Evolutionary conservation across 192 early-diverging fungal species (phyloP), one percentile per base, ranked within the genome.

Genomic region (Chytriomyces sp.): DNA sequence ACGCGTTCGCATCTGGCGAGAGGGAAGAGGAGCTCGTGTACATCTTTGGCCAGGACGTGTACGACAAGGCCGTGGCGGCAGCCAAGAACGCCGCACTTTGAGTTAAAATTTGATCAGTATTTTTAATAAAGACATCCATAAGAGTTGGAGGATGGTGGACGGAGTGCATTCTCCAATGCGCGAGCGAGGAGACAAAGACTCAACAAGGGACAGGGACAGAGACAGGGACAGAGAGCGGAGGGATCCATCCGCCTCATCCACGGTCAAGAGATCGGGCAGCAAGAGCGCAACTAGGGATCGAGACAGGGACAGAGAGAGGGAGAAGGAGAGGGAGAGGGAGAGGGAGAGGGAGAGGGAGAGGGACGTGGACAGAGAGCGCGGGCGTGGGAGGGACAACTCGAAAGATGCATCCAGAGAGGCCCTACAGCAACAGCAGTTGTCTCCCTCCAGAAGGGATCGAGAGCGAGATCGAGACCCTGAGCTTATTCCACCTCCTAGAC

Each of bases 21-120:
- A 2, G 20, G 57, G 45, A 77, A 20, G 72, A 75, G 16, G 53
- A 79, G 50, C 50, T 79, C 13, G 73, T 79, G n/a, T 77, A 71
- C 28, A 79, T 79, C 45, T 79, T 79, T 65, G 78, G 78, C 18
- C 18, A 57, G 20, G 57, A 79, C 10, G n/a, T 65, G 35, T 79
- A 79, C 53, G 73, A 79, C 20, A 45, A 65, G 20, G 78, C 78
- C 8, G 44, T 79, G 3, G 50, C 49, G 16, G 78, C 66, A 48
- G 78, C 78, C 18, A 45, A 45, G 50, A 64, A 75, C 28, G 20
- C 59, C 18, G 43, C 57, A 26, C 43, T 35, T 7, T 57, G 20
- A 57, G 3, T 4, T 35, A 35, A 35, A 35, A 35, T 35, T 35
- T 35, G 35, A 35, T 35, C 35, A 35, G 35, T 35, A 35, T 0